Conservation (phyloP, 495 filamentous ascomycete species). For the Penicillium simplicissimum region DNA sequence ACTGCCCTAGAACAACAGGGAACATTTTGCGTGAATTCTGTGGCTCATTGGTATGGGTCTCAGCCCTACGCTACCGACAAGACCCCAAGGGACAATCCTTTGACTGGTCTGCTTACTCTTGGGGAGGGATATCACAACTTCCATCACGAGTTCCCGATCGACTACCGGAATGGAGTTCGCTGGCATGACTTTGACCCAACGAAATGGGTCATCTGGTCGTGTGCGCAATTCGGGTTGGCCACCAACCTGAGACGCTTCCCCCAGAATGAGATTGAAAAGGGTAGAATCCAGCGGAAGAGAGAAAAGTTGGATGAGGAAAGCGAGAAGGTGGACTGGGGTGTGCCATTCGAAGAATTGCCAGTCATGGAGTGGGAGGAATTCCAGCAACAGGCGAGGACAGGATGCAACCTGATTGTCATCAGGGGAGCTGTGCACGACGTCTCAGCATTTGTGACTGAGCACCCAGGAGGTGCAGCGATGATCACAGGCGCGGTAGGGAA, state of each 20-base stretch:
- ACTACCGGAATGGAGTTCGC: slow-evolving; percentile 93
- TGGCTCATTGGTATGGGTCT: slow-evolving; percentile 95
- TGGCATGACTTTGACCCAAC: slow-evolving; percentile 98
- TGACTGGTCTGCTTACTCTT: slow-evolving; percentile 56
- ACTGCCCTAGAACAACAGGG: slow-evolving; percentile 96
- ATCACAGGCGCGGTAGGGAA: slow-evolving; percentile 87
- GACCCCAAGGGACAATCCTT: slow-evolving; percentile 86
- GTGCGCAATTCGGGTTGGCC: slow-evolving; percentile 87
- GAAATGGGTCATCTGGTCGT: slow-evolving; percentile 90
- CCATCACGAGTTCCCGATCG: slow-evolving; percentile 96
- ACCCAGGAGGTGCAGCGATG: slow-evolving; percentile 89
- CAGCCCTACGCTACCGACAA: slow-evolving; percentile 97
- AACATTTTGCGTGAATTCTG: slow-evolving; percentile 96
- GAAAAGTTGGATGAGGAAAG: slow-evolving; percentile 96
- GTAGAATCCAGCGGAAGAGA: slow-evolving; percentile 86
- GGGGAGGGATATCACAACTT: slow-evolving; percentile 98
- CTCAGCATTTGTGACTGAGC: slow-evolving; percentile 84
- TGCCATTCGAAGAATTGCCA: slow-evolving; percentile 77
- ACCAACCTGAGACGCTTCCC: slow-evolving; percentile 93
- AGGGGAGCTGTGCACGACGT: slow-evolving; percentile 94
- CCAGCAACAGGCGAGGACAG: slow-evolving; percentile 76
- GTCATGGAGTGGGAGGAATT: slow-evolving; percentile 94
- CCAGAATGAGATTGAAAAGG: slow-evolving; percentile 95
- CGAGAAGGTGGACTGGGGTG: slow-evolving; percentile 83
- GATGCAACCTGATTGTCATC: slow-evolving; percentile 77